These are phyloP conservation scores for Rhypophila decipiens DNA, from an alignment of 495 filamentous ascomycete species.

Conservation along the genomic window DNA sequence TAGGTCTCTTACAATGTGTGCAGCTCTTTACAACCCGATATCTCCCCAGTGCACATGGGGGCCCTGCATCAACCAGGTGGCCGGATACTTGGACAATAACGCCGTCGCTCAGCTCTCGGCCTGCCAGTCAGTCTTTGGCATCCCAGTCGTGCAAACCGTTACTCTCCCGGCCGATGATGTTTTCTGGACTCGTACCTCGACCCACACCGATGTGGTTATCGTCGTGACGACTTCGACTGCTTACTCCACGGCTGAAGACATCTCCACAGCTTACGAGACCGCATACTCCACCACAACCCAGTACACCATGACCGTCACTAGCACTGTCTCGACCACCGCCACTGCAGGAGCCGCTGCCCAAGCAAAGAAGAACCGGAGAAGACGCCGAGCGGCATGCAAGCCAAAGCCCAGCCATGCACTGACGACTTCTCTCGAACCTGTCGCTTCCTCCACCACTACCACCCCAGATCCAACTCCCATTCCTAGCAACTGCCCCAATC, in stretches of 20 bases:
- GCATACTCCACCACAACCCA: not conserved
- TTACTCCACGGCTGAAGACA: conserved; percentile 3
- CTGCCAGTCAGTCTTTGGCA: conserved; percentile 1
- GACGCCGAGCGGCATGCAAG: not conserved
- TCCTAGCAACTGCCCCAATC: conserved; percentile 1
- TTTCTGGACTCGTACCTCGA: not conserved
- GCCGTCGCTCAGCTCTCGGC: conserved; percentile 1
- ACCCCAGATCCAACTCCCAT: not conserved
- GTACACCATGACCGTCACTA: conserved; percentile 3
- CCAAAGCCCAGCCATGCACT: not conserved
- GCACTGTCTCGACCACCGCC: not conserved
- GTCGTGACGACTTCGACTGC: conserved; percentile 1
- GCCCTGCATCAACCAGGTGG: conserved; percentile 2
- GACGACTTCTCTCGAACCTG: not conserved
- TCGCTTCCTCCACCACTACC: not conserved
- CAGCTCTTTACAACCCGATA: conserved; percentile 4
- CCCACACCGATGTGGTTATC: conserved; percentile 1
- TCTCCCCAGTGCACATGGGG: not conserved
- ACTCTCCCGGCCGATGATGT: not conserved
- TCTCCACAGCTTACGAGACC: conserved; percentile 1
- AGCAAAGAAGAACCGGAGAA: not conserved
- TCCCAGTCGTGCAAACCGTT: conserved; percentile 2
- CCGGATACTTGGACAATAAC: conserved; percentile 1
- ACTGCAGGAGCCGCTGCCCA: not conserved
- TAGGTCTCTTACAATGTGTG: too few relatives aligned